These are phyloP conservation scores for Orobanche coerulescens DNA, from an alignment of 257 asterid species.

Conservation along the genomic window DNA sequence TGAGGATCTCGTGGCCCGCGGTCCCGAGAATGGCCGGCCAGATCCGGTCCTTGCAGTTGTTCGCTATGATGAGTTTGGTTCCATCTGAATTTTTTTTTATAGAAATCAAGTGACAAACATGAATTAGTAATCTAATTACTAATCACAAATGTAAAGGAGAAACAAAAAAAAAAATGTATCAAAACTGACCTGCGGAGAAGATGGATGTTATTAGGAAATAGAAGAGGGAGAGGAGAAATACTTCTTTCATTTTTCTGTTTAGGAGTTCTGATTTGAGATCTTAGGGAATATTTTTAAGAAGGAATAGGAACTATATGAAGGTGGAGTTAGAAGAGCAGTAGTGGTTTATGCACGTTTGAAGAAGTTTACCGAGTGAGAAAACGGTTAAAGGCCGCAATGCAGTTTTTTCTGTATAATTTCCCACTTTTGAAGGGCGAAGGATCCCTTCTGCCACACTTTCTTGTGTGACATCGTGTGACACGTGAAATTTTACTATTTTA, in stretches of 20 bases:
- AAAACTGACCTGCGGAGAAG: slow-evolving; percentile 20
- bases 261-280: too few species aligned
- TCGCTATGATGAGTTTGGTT: slow-evolving; percentile 41
- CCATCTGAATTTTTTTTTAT: too few species aligned
- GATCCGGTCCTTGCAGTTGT: slow-evolving; percentile 58
- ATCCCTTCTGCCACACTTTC: too few species aligned
- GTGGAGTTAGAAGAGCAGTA: neutral
- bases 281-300: neutral
- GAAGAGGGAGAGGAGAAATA: slow-evolving; percentile 15
- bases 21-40: slow-evolving; percentile 80
- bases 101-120: slow-evolving; percentile 4
- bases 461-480: too few species aligned
- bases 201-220: slow-evolving; percentile 17
- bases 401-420: too few species aligned
- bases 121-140: neutral
- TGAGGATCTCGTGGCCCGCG: slow-evolving; percentile 43
- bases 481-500: too few species aligned
- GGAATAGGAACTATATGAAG: neutral
- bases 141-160: neutral
- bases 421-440: too few species aligned
- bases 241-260: slow-evolving; percentile 20
- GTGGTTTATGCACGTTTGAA: neutral
- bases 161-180: neutral
- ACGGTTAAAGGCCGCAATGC: slow-evolving; percentile 12
- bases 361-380: slow-evolving; percentile 12